Conservation (phyloP, 805 yeast genomes). For the Wickerhamiella qilinensis region DNA sequence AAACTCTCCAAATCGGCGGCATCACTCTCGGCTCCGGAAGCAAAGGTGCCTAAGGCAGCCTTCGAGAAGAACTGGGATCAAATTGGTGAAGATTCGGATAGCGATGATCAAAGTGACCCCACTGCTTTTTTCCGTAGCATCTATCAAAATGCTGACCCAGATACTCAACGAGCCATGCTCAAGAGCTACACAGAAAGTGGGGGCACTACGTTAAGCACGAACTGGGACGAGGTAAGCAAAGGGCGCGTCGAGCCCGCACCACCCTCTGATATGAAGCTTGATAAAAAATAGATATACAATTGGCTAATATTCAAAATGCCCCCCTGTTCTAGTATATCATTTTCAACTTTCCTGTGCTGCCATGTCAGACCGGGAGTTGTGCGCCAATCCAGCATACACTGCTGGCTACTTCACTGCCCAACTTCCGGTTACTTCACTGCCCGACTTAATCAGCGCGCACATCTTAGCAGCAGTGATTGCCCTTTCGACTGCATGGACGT, state of each 20-base stretch:
- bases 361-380: too few species aligned
- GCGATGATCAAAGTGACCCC: slow-evolving; percentile 29
- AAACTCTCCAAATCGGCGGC: too few species aligned
- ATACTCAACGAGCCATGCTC: slow-evolving; percentile 88
- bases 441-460: too few species aligned
- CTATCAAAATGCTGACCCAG: slow-evolving; percentile 70
- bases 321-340: too few species aligned
- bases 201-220: slow-evolving; percentile 86
- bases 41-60: too few species aligned
- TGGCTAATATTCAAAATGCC: too few species aligned
- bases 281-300: slow-evolving; percentile 18
- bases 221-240: slow-evolving; percentile 74
- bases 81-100: slow-evolving; percentile 29
- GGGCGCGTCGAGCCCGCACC: slow-evolving; percentile 51
- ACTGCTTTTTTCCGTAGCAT: slow-evolving; percentile 56
- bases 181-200: slow-evolving; percentile 85
- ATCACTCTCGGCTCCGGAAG: too few species aligned
- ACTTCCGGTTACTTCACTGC: too few species aligned
- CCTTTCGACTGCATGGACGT: background rate
- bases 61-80: slow-evolving; percentile 58
- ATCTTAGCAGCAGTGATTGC: too few species aligned
- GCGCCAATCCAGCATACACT: too few species aligned
- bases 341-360: too few species aligned
- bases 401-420: too few species aligned
- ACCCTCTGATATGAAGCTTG: slow-evolving; percentile 57